These are phyloP conservation scores for Gomphus bonarii DNA, from an alignment of 1,284 basidiomycete genomes.

Conservation along the genomic window DNA sequence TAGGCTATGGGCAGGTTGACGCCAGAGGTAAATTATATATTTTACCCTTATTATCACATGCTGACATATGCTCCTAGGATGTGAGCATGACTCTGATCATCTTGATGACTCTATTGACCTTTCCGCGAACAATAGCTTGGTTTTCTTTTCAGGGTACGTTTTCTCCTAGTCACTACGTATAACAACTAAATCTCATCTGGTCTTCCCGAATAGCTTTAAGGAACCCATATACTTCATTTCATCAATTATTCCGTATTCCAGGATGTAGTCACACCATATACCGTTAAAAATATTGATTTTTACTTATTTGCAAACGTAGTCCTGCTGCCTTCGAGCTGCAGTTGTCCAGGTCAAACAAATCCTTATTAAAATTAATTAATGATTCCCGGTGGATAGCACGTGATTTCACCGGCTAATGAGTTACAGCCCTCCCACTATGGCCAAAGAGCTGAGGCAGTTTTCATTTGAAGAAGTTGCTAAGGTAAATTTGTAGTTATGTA, in stretches of 20 bases:
- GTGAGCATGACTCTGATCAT: background rate
- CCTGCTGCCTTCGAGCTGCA: too few relatives aligned
- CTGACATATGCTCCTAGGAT: constrained; percentile 1
- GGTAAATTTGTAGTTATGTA: constrained; percentile 25
- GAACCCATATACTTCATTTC: background rate
- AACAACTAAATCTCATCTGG: background rate
- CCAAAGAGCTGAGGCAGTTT: constrained; percentile 33
- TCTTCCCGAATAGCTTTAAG: background rate
- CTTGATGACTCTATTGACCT: background rate
- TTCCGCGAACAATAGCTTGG: constrained; percentile 35
- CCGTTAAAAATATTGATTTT: background rate
- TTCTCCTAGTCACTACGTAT: background rate
- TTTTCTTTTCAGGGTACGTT: constrained; percentile 64
- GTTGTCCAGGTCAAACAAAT: too few relatives aligned
- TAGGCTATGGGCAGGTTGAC: constrained; percentile 86
- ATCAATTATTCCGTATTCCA: background rate
- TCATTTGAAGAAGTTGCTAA: constrained; percentile 43
- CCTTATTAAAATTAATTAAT: too few relatives aligned
- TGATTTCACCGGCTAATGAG: background rate
- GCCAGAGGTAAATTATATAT: constrained; percentile 31
- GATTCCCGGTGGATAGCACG: too few relatives aligned
- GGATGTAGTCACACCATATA: background rate
- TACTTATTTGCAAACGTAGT: too few relatives aligned
- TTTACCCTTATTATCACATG: background rate
- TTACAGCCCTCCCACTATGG: constrained; percentile 21